Evolutionary conservation across 2,329 filamentous ascomycete genomes (phyloP).

Genomic region (Capronia americana): DNA sequence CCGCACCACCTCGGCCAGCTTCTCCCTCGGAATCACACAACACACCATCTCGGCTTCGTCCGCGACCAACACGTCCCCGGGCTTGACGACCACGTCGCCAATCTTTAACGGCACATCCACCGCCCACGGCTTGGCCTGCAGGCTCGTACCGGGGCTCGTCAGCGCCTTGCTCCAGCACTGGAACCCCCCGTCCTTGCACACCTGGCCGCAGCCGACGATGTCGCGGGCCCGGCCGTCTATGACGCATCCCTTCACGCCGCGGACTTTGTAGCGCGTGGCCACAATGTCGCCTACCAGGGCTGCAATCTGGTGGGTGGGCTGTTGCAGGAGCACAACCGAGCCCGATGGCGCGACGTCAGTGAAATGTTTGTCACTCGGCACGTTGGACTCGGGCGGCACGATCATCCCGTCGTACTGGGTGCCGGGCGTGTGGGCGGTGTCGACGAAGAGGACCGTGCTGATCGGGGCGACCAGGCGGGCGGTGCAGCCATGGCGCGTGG

Average conservation of each 20-base stretch:
- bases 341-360: constrained; percentile 6
- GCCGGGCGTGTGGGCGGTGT: constrained; percentile 10
- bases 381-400: constrained; percentile 1
- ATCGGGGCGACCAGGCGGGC: constrained; percentile 11
- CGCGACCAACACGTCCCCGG: constrained; percentile 14
- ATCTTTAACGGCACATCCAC: constrained; percentile 21
- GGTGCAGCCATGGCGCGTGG: background rate
- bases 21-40: constrained; percentile 16
- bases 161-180: constrained; percentile 17
- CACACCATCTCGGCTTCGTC: constrained; percentile 17
- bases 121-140: constrained; percentile 11
- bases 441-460: constrained; percentile 19
- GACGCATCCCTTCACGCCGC: constrained; percentile 10
- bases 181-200: constrained; percentile 13
- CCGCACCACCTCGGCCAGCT: constrained; percentile 2
- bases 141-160: constrained; percentile 17
- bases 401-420: constrained; percentile 12
- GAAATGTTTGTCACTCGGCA: constrained; percentile 13
- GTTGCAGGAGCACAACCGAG: constrained; percentile 14
- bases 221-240: constrained; percentile 12
- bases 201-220: constrained; percentile 10
- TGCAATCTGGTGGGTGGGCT: constrained; percentile 13
- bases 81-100: constrained; percentile 9
- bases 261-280: constrained; percentile 16
- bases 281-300: constrained; percentile 16